Base-by-base conservation (phyloP, 768 basidiomycete species). In the Tephrocybe sp. region DNA sequence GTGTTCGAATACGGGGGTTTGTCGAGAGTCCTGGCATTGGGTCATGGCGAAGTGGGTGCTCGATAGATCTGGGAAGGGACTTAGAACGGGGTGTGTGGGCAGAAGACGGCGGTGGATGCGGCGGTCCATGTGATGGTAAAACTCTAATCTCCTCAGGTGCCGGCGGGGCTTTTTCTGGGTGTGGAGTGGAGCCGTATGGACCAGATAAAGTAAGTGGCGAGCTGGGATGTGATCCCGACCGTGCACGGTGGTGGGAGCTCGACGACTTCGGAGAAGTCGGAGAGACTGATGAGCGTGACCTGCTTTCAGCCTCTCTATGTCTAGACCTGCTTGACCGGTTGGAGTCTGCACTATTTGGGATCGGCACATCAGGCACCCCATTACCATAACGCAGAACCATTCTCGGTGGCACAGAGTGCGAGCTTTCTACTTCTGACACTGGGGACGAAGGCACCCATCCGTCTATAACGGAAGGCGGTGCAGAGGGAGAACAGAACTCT, bases 331-430 rank as follows among this genome's bases (percentile, higher is more conserved):
- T 57, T 51, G 63, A 51, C 30, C 44, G 43, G 50, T 56, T 34
- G 5, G 50, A 52, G 25, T 69, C 66, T 15, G 68, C 61, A 57
- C 70, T 33, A 32, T 32, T 71, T n/a, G 80, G 77, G 60, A 88
- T 84, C 30, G 85, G 83, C 7, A 84, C 66, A 66, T 88, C 84
- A 2, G 77, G 76, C 33, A 83, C 65, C 2, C 88, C 86, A 61
- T 86, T 82, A 18, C 70, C 73, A 64, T 83, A 90, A 48, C 79
- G 79, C 59, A 90, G 68, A 53, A 89, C 68, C 85, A 90, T 88
- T 59, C 78, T 81, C 3, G 88, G 88, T 1, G 88, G 88, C 10
- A 81, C 59, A 7, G 80, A 81, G 55, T 70, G 68, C 8, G 75
- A 70, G 62, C 79, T 81, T 51, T 70, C 77, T 2, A 70, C 74